Base-by-base conservation (phyloP, 768 basidiomycete species). In the Rhodotorula toruloides region DNA sequence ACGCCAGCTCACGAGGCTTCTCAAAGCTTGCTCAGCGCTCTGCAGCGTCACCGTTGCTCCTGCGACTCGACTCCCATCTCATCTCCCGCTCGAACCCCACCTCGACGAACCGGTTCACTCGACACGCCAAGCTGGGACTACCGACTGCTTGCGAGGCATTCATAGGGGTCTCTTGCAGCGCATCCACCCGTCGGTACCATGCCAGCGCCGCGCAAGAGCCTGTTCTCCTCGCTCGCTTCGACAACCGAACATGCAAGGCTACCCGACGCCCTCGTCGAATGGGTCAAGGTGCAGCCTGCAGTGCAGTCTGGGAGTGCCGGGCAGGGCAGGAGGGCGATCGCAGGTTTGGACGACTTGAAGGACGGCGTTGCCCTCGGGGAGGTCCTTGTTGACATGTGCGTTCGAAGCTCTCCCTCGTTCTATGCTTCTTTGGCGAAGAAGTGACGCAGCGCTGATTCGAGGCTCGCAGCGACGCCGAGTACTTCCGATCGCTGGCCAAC, bases 311-410 rank as follows among this genome's bases (percentile, higher is more conserved):
- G 22, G 11, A 34, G 22, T 34, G 21, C 12, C 17, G 22, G 12
- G 2, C 47, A 36, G 9, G 14, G 4, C 25, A 16, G 4, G 14
- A 36, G 21, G 32, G 13, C 6, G n/a, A 29, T 65, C 10, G 42
- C 37, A 4, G n/a, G 34, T 9, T 78, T 85, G 31, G 78, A 83
- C 34, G 88, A 91, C 81, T 85, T 93, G 70, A 85, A 84, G 72
- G 90, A 92, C 78, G 90, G 89, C 0, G 82, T 84, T 22, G 85
- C 85, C 14, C 81, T 92, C 56, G 86, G 87, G 70, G 85, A 88
- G 66, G 82, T 92, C 55, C 82, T 93, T 0, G 31, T 56, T 25
- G 53, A 65, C 12, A 58, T 63, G 70, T 71, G 42, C 49, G 66
- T 61, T 10, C 32, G 31, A 17, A 25, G 21, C 44, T 17, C 9